Percentiles rank a stretch among this genome's conserved stretches.
Conservation (phyloP, 495 filamentous ascomycete species). For the Talaromyces wortmannii region DNA sequence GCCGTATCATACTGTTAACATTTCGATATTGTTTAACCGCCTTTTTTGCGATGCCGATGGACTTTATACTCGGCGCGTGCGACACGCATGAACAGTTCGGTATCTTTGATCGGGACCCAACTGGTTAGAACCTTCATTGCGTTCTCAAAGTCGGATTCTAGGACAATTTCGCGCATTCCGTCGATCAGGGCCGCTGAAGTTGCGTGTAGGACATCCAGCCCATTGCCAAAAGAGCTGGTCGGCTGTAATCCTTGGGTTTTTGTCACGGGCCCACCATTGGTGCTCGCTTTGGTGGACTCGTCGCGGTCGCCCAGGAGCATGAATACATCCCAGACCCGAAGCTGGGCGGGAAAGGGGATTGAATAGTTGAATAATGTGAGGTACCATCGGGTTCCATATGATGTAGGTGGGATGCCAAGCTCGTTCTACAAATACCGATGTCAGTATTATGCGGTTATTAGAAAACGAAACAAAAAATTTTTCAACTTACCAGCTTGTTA, state of each 20-base stretch:
- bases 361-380: constrained; percentile 97
- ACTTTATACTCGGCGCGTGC: constrained; percentile 87
- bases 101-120: constrained; percentile 92
- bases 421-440: constrained; percentile 47
- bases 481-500: constrained; percentile 62
- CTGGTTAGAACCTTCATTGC: constrained; percentile 96
- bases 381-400: constrained; percentile 96
- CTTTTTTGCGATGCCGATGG: constrained; percentile 44
- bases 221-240: constrained; percentile 47
- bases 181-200: constrained; percentile 87
- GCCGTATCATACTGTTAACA: not conserved
- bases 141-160: constrained; percentile 95
- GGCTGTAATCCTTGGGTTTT: not conserved
- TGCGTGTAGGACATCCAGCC: constrained; percentile 85
- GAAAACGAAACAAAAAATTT: not conserved
- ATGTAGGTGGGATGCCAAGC: constrained; percentile 74
- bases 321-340: constrained; percentile 98
- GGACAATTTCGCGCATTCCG: constrained; percentile 80
- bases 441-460: not conserved
- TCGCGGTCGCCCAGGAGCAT: constrained; percentile 84
- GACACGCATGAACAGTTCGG: constrained; percentile 91
- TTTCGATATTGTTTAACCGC: constrained; percentile 2
- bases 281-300: constrained; percentile 9
- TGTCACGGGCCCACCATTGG: constrained; percentile 1
- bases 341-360: constrained; percentile 90